Base-by-base conservation (phyloP, 2,329 filamentous ascomycete species). In the Thielaviopsis ethacetica region DNA sequence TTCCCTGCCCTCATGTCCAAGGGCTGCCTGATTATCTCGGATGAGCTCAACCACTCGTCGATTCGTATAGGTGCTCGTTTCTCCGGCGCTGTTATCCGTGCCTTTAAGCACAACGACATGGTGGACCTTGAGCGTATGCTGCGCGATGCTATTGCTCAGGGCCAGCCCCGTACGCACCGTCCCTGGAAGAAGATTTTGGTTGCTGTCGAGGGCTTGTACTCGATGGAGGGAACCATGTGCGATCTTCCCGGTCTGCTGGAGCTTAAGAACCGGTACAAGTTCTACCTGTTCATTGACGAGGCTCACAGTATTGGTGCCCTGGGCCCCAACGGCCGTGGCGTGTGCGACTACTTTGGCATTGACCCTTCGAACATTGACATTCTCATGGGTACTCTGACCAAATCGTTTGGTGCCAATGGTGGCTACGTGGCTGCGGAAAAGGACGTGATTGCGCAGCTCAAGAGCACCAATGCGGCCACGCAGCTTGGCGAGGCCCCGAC, bases 161-260 rank as follows among this genome's bases (percentile, higher is more conserved):
- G 93, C 52, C 93, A 98, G 69, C 93, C 93, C 57, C 86, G 93
- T 64, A 98, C 91, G n/a, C 93, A 98, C 71, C 86, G 93, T 30
- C 93, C 93, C 1, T 98, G 93, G 93, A 96, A 95, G 79, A 98
- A 97, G 82, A 97, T 98, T 62, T 72, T 98, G 56, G 88, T 98
- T 52, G 91, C 91, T 44, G 88, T 98, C 44, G 93, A 98, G 71
- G 93, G 93, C 65, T 80, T 98, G 21, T 98, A 98, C 77, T 97
- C 91, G 0, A 98, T 98, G 93, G 93, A 98, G 74, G 93, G 93
- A 54, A 96, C 91, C 64, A 95, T 98, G 88, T 93, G 88, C 72
- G 93, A 98, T 70, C 80, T 98, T n/a, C 93, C 93, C 1, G 88
- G 88, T 62, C 76, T 98, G 56, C 74, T 98, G 61, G 80, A 78